Percentiles rank a stretch among this genome's conserved stretches.
Conservation (phyloP, 1,139 yeast genomes). For the Eremothecium gossypii region DNA sequence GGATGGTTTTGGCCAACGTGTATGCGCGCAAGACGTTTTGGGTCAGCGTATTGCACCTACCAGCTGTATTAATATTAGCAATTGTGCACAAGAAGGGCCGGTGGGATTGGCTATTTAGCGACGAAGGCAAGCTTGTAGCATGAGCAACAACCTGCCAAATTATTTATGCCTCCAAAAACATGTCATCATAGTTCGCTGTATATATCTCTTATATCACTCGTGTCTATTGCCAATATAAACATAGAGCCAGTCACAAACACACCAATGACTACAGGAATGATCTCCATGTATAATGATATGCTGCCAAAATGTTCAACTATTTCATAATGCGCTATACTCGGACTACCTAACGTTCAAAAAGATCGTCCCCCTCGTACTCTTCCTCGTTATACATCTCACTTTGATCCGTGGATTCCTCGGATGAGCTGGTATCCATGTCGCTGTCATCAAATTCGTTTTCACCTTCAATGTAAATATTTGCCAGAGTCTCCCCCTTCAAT, state of each 20-base stretch:
- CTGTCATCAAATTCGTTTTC: constrained; percentile 33
- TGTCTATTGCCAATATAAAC: neutral
- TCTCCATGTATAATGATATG: too few species aligned
- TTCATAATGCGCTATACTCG: too few species aligned
- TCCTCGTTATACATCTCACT: constrained; percentile 42
- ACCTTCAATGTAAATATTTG: constrained; percentile 48
- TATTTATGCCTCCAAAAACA: too few species aligned
- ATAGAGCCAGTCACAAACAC: too few species aligned
- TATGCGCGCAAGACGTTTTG: constrained; percentile 83
- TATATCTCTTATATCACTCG: neutral
- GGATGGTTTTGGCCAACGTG: constrained; percentile 46
- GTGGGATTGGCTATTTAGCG: constrained; percentile 63
- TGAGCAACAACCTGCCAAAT: neutral
- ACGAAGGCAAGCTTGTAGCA: neutral
- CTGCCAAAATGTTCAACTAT: too few species aligned
- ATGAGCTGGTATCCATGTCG: constrained; percentile 16
- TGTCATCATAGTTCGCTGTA: neutral
- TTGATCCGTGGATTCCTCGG: constrained; percentile 26
- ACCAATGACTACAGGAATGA: too few species aligned
- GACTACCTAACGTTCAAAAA: constrained; percentile 37
- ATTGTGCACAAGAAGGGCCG: constrained; percentile 93
- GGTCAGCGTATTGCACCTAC: constrained; percentile 93
- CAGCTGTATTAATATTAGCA: constrained; percentile 80
- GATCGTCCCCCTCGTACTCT: constrained; percentile 31
- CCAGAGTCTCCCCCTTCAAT: constrained; percentile 76